phyloP scores from a whole-genome alignment of 2,329 filamentous ascomycete species.

The Aspergillus sp. region DNA sequence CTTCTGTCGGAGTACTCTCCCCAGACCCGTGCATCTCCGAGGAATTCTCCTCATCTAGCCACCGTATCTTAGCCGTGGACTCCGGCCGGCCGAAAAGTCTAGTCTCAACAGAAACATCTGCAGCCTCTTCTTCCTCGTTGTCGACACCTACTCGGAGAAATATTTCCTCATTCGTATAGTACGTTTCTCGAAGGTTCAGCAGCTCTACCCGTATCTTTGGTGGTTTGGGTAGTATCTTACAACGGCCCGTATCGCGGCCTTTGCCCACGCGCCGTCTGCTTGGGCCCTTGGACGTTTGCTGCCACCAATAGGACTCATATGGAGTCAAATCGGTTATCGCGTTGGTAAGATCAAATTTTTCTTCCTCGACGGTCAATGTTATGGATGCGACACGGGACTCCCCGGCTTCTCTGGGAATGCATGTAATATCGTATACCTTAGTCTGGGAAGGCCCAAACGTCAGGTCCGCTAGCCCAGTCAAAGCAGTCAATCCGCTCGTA shows the following conservation, averaged over 20 bases:
- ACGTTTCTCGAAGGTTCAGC: slow-evolving; percentile 65
- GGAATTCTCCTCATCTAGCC: slow-evolving; percentile 43
- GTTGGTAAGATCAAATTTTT: slow-evolving; percentile 68
- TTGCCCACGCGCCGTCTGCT: slow-evolving; percentile 45
- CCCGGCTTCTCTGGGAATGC: slow-evolving; percentile 80
- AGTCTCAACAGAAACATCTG: slow-evolving; percentile 69
- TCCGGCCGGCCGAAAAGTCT: slow-evolving; percentile 62
- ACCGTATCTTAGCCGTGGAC: slow-evolving; percentile 48
- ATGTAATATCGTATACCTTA: slow-evolving; percentile 69
- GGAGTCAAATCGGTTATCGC: slow-evolving; percentile 51
- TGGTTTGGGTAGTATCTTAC: slow-evolving; percentile 81
- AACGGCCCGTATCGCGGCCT: slow-evolving; percentile 52
- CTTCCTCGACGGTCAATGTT: slow-evolving; percentile 63
- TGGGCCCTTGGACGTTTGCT: slow-evolving; percentile 36
- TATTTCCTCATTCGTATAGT: slow-evolving; percentile 82
- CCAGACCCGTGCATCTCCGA: slow-evolving; percentile 22
- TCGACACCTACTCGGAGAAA: slow-evolving; percentile 67
- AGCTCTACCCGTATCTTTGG: slow-evolving; percentile 83
- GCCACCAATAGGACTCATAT: slow-evolving; percentile 46
- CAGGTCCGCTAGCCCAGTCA: slow-evolving; percentile 63
- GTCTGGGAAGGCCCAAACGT: slow-evolving; percentile 67
- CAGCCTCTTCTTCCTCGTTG: slow-evolving; percentile 82
- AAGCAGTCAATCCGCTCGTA: slow-evolving; percentile 38
- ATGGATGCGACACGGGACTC: slow-evolving; percentile 67
- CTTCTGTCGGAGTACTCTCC: slow-evolving; percentile 30